Evolutionary conservation across 2,329 filamentous ascomycete species (phyloP), one percentile per base, ranked within the genome.

Genomic region (Colletotrichum chlorophyti): DNA sequence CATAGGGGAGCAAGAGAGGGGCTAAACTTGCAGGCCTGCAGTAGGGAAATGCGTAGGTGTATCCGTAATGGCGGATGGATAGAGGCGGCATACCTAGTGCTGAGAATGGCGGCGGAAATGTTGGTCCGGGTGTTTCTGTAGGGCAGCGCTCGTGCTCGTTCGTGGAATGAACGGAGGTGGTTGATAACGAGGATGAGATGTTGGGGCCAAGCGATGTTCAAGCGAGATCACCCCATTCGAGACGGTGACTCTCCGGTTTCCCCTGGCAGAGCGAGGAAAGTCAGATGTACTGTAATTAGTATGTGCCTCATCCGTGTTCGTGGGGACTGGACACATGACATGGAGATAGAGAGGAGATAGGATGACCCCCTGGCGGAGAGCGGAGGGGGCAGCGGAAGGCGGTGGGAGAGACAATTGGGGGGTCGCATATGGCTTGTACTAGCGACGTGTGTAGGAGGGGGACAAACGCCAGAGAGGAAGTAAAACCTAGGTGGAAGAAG

Each of bases 281-380:
- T 19, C 29, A 12, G 53, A 51, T 31, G 19, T 15, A 41, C 38
- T n/a, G n/a, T n/a, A n/a, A n/a, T n/a, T n/a, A n/a, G n/a, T n/a
- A n/a, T n/a, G n/a, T n/a, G n/a, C n/a, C n/a, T n/a, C n/a, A n/a
- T n/a, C n/a, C n/a, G 21, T 14, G 26, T 42, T 21, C 19, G 48
- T 23, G 9, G n/a, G 11, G 14, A 12, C 9, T 12, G 7, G 45
- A 26, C 26, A 24, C 15, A 23, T n/a, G 26, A 26, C 32, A 53
- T 24, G 54, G 42, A n/a, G 48, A 52, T 37, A 42, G 46, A 34
- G 29, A 51, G 23, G 23, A 23, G 15, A 14, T 31, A 35, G 26
- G n/a, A n/a, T n/a, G n/a, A n/a, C n/a, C n/a, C n/a, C n/a, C 42
- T 41, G 15, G 53, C 48, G 53, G 53, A 47, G 14, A 27, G 53